Evolutionary conservation across 1,139 yeast genomes (phyloP).

Genomic region (Zygosaccharomyces pseudobailii): DNA sequence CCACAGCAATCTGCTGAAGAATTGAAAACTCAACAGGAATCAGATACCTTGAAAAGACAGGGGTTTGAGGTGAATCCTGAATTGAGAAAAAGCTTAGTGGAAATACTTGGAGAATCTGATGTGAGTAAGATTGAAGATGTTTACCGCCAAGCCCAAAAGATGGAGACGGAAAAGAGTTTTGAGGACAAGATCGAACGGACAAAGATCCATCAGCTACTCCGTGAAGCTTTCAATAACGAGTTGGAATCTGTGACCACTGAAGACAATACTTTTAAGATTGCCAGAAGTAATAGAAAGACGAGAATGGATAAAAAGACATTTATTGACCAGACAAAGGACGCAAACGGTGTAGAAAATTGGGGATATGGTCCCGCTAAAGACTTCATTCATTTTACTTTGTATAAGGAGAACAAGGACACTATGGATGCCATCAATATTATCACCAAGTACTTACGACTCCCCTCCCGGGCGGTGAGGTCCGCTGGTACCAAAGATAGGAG

Average conservation of each 20-base stretch:
- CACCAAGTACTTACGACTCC: constrained; percentile 67
- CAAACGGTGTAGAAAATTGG: constrained; percentile 40
- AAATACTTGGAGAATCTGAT: constrained; percentile 56
- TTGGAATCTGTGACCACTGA: constrained; percentile 77
- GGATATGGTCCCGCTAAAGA: constrained; percentile 66
- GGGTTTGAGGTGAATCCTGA: constrained; percentile 46
- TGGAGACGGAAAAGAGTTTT: constrained; percentile 55
- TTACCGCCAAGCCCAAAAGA: constrained; percentile 52
- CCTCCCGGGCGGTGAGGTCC: constrained; percentile 63
- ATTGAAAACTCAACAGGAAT: constrained; percentile 36
- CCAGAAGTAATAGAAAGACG: constrained; percentile 42
- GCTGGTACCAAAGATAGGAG: constrained; percentile 98
- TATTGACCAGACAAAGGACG: constrained; percentile 47
- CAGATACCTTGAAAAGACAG: constrained; percentile 40
- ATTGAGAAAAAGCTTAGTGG: constrained; percentile 45
- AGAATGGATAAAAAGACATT: constrained; percentile 37
- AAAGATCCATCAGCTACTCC: constrained; percentile 65
- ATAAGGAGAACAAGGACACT: constrained; percentile 94
- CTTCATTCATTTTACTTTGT: constrained; percentile 72
- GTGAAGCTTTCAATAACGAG: constrained; percentile 68
- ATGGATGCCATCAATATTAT: constrained; percentile 86
- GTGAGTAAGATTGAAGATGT: constrained; percentile 54
- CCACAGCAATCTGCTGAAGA: constrained; percentile 46
- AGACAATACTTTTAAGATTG: constrained; percentile 58
- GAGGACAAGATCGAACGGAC: constrained; percentile 71